Base-by-base conservation (phyloP, 768 basidiomycete species). In the Russula lepida region DNA sequence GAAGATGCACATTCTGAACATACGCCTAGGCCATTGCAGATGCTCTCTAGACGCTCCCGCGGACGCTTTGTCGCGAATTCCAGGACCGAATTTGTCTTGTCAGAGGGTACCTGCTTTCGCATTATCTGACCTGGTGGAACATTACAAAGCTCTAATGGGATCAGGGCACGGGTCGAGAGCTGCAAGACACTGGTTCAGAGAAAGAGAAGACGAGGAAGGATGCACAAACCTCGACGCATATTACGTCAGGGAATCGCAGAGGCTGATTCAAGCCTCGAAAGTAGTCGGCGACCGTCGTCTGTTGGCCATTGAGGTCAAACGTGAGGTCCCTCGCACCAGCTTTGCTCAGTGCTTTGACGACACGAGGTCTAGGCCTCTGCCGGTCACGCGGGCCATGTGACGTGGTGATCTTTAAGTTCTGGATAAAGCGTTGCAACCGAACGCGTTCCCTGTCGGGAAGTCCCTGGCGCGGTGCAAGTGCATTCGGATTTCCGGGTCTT, bases 41-140 rank as follows among this genome's bases (percentile, higher is more conserved):
- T 88, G 59, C 79, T 80, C 1, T 65, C 69, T 8, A 90, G 76
- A 11, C 86, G 80, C 0, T 84, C 82, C 0, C 66, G 58, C 0
- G 89, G 89, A 46, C 70, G 79, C 74, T 82, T 84, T 0, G 85
- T 87, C 0, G 89, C 79, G 62, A 91, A 90, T 0, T 77, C 77
- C 0, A 89, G 75, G 3, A 90, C 79, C 1, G 79, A 76, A 54
- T 78, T 80, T 0, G 84, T 84, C 67, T 84, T 84, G 47, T 88
- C 85, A 0, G 82, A 75, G 0, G 88, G 86, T 0, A 92, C 75
- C 52, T 87, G 83, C 64, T 85, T 88, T 44, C 82, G 78, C 78
- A 87, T 83, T 41, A 89, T 81, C 66, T 91, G 89, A 0, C 88
- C 88, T 0, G 76, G 69, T 0, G 79, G 76, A 3, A 91, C 84